These are phyloP conservation scores for Pseudonectria buxi DNA, from an alignment of 2,329 filamentous ascomycete species.

Conservation along the genomic window DNA sequence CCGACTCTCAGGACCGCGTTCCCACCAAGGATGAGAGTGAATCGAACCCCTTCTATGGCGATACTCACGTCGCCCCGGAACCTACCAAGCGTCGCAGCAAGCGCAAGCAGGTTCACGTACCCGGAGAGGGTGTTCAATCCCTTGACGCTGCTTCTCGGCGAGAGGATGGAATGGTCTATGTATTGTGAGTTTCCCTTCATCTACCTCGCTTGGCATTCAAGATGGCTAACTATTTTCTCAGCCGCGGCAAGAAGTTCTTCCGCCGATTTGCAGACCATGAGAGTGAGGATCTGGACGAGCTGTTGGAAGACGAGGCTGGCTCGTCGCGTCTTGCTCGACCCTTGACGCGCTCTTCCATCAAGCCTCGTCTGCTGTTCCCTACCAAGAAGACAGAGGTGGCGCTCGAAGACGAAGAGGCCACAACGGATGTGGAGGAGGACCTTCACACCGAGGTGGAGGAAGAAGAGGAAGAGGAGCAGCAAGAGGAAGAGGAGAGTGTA, in stretches of 20 bases:
- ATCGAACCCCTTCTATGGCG: slow-evolving; percentile 67
- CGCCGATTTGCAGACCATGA: slow-evolving; percentile 53
- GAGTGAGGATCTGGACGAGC: slow-evolving; percentile 10
- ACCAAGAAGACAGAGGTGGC: slow-evolving; percentile 38
- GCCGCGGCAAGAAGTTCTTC: slow-evolving; percentile 74
- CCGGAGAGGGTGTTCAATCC: slow-evolving; percentile 50
- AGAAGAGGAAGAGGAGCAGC: slow-evolving; percentile 21
- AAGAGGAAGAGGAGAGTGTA: slow-evolving; percentile 21
- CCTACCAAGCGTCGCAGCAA: slow-evolving; percentile 46
- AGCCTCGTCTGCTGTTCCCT: slow-evolving; percentile 67
- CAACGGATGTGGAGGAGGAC: slow-evolving; percentile 49
- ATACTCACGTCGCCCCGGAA: slow-evolving; percentile 30
- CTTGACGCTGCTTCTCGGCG: slow-evolving; percentile 58
- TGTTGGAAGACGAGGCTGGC: slow-evolving; percentile 24
- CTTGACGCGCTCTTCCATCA: slow-evolving; percentile 61
- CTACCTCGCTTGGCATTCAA: slow-evolving; percentile 1
- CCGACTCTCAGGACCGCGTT: slow-evolving; percentile 71
- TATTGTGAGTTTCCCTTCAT: slow-evolving; percentile 57
- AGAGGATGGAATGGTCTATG: slow-evolving; percentile 66
- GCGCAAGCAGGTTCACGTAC: slow-evolving; percentile 46
- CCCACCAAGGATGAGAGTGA: slow-evolving; percentile 59
- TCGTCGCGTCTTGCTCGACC: slow-evolving; percentile 33
- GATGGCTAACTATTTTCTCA: slow-evolving; percentile 31
- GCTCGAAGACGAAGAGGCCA: slow-evolving; percentile 52
- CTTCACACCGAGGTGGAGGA: slow-evolving; percentile 48